These are phyloP conservation scores for Plenodomus biglobosus DNA, from an alignment of 2,329 filamentous ascomycete genomes.

Conservation along the genomic window DNA sequence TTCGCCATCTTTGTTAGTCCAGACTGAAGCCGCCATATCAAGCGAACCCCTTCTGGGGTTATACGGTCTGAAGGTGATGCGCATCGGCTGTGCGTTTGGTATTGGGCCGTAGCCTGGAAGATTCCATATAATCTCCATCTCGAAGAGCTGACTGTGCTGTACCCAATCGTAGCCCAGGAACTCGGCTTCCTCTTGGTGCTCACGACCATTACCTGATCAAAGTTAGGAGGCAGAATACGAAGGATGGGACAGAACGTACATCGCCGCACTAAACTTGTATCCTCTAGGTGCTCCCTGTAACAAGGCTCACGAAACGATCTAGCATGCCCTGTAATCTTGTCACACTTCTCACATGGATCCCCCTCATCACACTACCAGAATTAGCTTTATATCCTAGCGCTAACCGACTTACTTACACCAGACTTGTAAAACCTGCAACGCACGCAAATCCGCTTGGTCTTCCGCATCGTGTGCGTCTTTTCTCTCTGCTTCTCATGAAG, in stretches of 20 bases:
- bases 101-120: conserved; percentile 39
- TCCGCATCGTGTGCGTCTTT: conserved; percentile 42
- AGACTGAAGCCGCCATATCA: conserved; percentile 35
- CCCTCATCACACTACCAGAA: conserved; percentile 35
- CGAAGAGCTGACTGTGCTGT: conserved; percentile 24
- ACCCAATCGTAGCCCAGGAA: conserved; percentile 37
- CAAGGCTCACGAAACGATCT: conserved; percentile 37
- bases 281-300: conserved; percentile 37
- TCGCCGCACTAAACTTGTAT: conserved; percentile 35
- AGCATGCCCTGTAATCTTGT: conserved; percentile 34
- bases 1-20: conserved; percentile 34
- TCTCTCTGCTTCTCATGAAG: conserved; percentile 30
- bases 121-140: conserved; percentile 41
- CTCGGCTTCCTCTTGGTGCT: conserved; percentile 38
- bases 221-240: conserved; percentile 6
- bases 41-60: conserved; percentile 27
- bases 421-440: conserved; percentile 43
- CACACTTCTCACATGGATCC: conserved; percentile 36
- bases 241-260: conserved; percentile 19
- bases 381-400: conserved; percentile 3
- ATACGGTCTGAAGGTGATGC: conserved; percentile 33
- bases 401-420: conserved; percentile 21
- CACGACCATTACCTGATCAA: conserved; percentile 38
- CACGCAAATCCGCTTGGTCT: conserved; percentile 35
- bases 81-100: conserved; percentile 24